A percentile compares a stretch with the other conserved stretches of the same genome.
phyloP scores from a whole-genome alignment of 352 stramenopile species.

The Globisporangium radiosum region DNA sequence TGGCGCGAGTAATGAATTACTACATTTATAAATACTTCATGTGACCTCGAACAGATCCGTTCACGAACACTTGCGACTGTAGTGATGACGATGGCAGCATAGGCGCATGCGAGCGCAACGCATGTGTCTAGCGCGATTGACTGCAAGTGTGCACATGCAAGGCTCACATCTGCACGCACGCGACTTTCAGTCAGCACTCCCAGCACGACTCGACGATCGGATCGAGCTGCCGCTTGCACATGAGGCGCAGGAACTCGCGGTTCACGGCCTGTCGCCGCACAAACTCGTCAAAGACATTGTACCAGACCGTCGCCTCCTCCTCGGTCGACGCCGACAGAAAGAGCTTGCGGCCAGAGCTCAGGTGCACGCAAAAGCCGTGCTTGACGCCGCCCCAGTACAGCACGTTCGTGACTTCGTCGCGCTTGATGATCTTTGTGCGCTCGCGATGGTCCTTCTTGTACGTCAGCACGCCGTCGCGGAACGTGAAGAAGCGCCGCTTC shows the following conservation, averaged over 20 bases:
- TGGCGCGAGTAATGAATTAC: too few species aligned
- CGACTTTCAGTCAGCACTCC: conserved; percentile 13
- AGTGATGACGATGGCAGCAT: too few species aligned
- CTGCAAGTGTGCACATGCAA: not conserved
- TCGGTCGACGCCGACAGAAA: conserved; percentile 46
- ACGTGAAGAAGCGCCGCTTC: conserved; percentile 63
- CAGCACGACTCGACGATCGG: conserved; percentile 44
- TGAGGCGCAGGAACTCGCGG: conserved; percentile 39
- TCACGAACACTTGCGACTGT: too few species aligned
- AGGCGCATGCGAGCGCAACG: too few species aligned
- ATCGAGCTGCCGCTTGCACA: conserved; percentile 33
- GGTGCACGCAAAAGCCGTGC: conserved; percentile 48
- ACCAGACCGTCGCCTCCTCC: conserved; percentile 42
- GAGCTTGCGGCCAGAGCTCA: conserved; percentile 41
- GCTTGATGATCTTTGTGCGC: conserved; percentile 31
- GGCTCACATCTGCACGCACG: not conserved
- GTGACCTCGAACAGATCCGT: too few species aligned
- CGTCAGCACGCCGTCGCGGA: conserved; percentile 51
- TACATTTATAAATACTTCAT: too few species aligned
- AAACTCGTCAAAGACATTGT: conserved; percentile 46
- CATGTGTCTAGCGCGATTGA: not conserved
- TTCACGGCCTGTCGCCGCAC: conserved; percentile 32
- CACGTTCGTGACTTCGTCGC: conserved; percentile 55
- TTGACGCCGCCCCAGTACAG: conserved; percentile 53
- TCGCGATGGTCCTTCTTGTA: conserved; percentile 52